These are phyloP conservation scores for Lepiota brunneoincarnata DNA, from an alignment of 768 basidiomycete genomes.

Conservation along the genomic window DNA sequence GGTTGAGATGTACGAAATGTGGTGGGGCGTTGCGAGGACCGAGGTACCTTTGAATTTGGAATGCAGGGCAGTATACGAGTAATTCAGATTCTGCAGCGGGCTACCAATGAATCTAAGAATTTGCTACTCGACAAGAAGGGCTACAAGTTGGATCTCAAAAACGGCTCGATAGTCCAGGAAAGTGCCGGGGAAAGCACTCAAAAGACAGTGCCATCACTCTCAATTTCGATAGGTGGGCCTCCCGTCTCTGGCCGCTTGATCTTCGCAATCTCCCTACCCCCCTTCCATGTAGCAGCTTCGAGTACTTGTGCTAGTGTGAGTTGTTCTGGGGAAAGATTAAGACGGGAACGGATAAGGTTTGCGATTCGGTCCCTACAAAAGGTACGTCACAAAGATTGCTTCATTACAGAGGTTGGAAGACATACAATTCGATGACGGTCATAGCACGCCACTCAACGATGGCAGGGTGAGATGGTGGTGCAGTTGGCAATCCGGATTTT, in stretches of 20 bases:
- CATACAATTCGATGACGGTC: constrained; percentile 90
- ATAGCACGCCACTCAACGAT: constrained; percentile 96
- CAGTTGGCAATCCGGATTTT: constrained; percentile 53
- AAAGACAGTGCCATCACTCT: constrained; percentile 84
- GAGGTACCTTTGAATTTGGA: too few species aligned
- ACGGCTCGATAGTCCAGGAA: too few species aligned
- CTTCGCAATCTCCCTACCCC: constrained; percentile 90
- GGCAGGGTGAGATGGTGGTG: constrained; percentile 79
- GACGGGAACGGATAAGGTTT: constrained; percentile 57
- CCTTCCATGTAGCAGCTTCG: constrained; percentile 97
- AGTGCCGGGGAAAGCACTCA: too few species aligned
- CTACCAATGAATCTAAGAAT: too few species aligned
- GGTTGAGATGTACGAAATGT: too few species aligned
- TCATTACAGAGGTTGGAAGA: constrained; percentile 12
- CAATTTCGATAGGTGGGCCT: constrained; percentile 85
- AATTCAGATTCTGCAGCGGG: too few species aligned
- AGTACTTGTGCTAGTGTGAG: constrained; percentile 85
- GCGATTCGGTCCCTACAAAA: constrained; percentile 74
- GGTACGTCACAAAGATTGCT: not conserved
- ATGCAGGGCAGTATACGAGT: too few species aligned
- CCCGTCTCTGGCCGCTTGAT: constrained; percentile 66
- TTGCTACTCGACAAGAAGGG: too few species aligned
- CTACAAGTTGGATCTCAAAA: too few species aligned
- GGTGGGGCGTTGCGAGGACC: too few species aligned
- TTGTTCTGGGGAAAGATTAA: constrained; percentile 46